Base-by-base conservation (phyloP, 495 filamentous ascomycete genomes). In the Polyplosphaeria fusca region DNA sequence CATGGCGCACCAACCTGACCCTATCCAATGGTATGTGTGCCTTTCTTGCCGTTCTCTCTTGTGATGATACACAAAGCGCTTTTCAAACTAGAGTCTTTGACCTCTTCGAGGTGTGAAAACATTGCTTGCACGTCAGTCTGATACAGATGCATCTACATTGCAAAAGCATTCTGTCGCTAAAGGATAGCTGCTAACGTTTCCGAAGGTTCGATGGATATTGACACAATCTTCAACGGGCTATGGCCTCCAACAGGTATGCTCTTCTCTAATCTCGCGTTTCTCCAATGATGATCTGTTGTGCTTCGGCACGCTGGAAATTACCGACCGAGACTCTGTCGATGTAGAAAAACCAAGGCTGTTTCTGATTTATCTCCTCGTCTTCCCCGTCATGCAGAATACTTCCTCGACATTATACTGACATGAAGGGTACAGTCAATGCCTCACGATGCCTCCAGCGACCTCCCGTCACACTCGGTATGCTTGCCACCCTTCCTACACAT, bases 41-140 rank as follows among this genome's bases (percentile, higher is more conserved):
- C 30, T 9, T 7, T n/a, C 9, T 20, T 38, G 26, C 19, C 16
- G 41, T 35, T 35, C 40, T n/a, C 25, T 68, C 67, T 59, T 69
- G 73, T 85, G 84, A 86, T 87, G 85, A 86, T 77, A 76, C 76
- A 79, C 83, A 81, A 87, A 92, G 90, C 86, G 83, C 88, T 56
- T 62, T 55, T 51, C 62, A 71, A 97, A 97, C 92, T 97, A 97
- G 92, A 97, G 92, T 97, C 92, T 97, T 96, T 97, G 92, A 97
- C 87, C 88, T 79, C 70, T 64, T 28, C 28, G 77, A 77, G 86
- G 86, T 82, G 89, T 95, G 93, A 92, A 96, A 92, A 86, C 86
- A 73, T 68, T 76, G 83, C 86, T 89, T 85, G 85, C 86, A 97
- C 92, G 92, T 97, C 92, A 97, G 92, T 90, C 92, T 97, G 92